Base-by-base conservation (phyloP, 2,329 filamentous ascomycete genomes). In the Venturia effusa region DNA sequence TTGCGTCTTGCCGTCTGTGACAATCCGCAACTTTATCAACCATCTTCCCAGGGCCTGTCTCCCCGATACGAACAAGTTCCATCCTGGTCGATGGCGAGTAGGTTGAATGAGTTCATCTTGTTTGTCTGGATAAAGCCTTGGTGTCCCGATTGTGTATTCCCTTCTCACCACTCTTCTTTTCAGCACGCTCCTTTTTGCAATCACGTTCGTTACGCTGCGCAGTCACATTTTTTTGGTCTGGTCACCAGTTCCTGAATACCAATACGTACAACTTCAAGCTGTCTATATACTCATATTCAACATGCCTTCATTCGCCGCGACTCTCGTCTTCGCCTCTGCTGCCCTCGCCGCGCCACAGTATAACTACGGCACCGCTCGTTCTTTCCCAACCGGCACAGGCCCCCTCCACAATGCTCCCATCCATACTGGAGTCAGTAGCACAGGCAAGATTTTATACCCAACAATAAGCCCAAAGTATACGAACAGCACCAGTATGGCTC, bases 381-480 rank as follows among this genome's bases (percentile, higher is more conserved):
- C 34, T 15, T 57, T 32, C 19, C 27, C 51, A 8, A 57, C 51
- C 27, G 51, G 27, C 27, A 57, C 59, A 22, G 59, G 34, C 24
- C n/a, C 37, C n/a, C 22, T 45, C n/a, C 41, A 43, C 19, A 40
- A 15, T 24, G 41, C 59, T 61, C 59, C 59, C n/a, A 61, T 41
- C 22, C 27, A 41, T 6, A 57, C 51, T n/a, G 51, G 51, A 19
- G 51, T 34, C 51, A 57, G 51, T 30, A 57, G 51, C 51, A 57
- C 51, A 22, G 51, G 51, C 51, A 57, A 57, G 30, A 57, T 57
- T n/a, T 15, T n/a, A 57, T 57, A 57, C 51, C 51, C 51, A 57
- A 57, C 51, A 19, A 17, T 34, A 4, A 15, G 51, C 27, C 51
- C 51, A 57, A 57, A 57, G 30, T 57, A 57, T 17, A 57, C 51